A percentile compares a stretch with the other conserved stretches of the same genome.
Evolutionary conservation across 805 yeast genomes (phyloP).

Genomic region (Yamadazyma endophytica): DNA sequence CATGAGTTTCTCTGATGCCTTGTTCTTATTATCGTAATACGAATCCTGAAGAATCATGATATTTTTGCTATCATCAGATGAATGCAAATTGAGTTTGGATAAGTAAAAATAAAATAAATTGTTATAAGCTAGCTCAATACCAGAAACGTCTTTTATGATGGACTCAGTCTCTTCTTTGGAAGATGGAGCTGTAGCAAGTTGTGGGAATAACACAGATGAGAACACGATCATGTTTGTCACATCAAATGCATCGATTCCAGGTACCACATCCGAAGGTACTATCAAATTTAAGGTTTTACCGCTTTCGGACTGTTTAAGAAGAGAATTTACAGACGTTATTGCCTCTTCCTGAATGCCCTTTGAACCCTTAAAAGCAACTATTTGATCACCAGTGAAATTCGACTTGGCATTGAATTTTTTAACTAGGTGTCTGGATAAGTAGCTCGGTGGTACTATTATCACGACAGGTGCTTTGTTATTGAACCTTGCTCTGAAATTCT

Average conservation of each 20-base stretch:
- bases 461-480: slow-evolving; percentile 2
- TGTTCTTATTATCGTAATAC: neutral
- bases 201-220: neutral
- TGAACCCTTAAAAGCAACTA: slow-evolving; percentile 1
- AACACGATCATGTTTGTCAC: slow-evolving; percentile 2
- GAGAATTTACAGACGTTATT: too few relatives aligned
- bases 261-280: slow-evolving; percentile 2
- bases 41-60: slow-evolving; percentile 2
- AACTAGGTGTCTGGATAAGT: neutral
- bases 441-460: slow-evolving; percentile 3
- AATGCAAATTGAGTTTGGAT: slow-evolving; percentile 1
- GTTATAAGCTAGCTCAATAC: slow-evolving; percentile 2
- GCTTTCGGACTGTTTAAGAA: neutral
- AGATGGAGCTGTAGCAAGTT: neutral
- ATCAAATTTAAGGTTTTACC: neutral
- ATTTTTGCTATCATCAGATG: neutral
- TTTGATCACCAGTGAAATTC: neutral
- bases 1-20: neutral
- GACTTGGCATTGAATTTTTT: neutral
- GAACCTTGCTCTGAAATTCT: slow-evolving; percentile 1
- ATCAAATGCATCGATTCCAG: slow-evolving; percentile 2
- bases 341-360: neutral
- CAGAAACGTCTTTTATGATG: neutral
- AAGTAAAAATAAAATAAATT: slow-evolving; percentile 4
- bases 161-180: neutral